Conservation (phyloP, 73 alveolate genomes). For the Tetrahymena thermophila region DNA sequence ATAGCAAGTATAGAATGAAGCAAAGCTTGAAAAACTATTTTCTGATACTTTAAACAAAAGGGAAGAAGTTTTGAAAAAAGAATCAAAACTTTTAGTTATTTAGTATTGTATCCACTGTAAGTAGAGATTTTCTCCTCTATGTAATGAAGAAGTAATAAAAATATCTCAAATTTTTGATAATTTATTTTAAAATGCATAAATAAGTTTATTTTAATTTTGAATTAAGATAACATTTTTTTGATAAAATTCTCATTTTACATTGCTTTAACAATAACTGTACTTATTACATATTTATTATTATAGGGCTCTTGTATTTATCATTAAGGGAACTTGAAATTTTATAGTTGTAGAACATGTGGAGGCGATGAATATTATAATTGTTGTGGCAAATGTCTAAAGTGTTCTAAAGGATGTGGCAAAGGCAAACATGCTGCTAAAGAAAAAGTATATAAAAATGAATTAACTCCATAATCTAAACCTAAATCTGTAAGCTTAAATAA, state of each 20-base stretch:
- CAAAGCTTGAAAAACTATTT: background rate
- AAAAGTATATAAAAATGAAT: background rate
- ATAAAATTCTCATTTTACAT: background rate
- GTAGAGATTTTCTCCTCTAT: background rate
- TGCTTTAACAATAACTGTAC: background rate
- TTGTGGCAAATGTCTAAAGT: conserved; percentile 24
- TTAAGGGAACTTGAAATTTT: conserved; percentile 18
- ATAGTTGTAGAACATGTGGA: conserved; percentile 40
- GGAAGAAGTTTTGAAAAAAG: background rate
- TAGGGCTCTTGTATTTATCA: conserved; percentile 26
- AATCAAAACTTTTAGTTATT: background rate
- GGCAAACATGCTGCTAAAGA: conserved; percentile 31
- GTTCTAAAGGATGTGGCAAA: conserved; percentile 23
- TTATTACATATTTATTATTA: background rate
- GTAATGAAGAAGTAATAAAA: background rate
- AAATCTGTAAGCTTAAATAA: background rate
- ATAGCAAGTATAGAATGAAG: background rate
- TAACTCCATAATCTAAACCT: background rate
- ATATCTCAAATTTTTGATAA: too few relatives aligned
- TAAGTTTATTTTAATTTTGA: background rate
- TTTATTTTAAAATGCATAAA: background rate
- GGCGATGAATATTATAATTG: conserved; percentile 29
- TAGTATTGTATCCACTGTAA: background rate
- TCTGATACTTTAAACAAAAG: background rate
- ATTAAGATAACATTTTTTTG: background rate